Conservation (phyloP, 148 eudicot genomes). For the Chenopodium suecicum region DNA sequence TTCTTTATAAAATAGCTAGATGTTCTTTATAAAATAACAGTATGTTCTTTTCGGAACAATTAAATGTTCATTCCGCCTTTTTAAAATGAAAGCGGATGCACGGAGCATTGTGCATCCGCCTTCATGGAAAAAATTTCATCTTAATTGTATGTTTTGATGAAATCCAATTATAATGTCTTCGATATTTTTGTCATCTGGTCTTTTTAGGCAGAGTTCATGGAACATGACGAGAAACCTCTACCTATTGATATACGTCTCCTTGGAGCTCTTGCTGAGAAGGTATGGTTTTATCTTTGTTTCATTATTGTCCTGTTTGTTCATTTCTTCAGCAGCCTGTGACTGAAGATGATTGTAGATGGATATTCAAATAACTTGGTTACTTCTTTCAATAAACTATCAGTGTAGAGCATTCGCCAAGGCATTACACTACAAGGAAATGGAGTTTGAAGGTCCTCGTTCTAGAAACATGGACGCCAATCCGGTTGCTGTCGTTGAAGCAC, state of each 20-base stretch:
- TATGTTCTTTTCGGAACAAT: too few species aligned
- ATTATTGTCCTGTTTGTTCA: not conserved
- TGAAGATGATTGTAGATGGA: not conserved
- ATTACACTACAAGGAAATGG: slow-evolving; percentile 98
- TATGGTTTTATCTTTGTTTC: slow-evolving; percentile 23
- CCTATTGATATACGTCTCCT: slow-evolving; percentile 97
- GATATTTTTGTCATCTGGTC: slow-evolving; percentile 22
- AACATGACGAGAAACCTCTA: slow-evolving; percentile 96
- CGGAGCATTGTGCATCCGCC: too few species aligned
- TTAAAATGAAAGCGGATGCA: too few species aligned
- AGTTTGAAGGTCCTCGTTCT: slow-evolving; percentile 91
- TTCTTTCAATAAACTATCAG: slow-evolving; percentile 40
- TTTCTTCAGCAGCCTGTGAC: not conserved
- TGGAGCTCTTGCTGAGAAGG: slow-evolving; percentile 99
- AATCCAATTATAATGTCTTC: not conserved
- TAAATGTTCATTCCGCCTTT: too few species aligned
- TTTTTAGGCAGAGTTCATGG: slow-evolving; percentile 97
- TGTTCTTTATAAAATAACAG: too few species aligned
- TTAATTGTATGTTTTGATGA: not conserved
- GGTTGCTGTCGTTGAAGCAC: slow-evolving; percentile 92
- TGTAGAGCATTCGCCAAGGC: slow-evolving; percentile 99
- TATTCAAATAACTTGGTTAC: slow-evolving; percentile 3
- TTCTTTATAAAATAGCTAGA: too few species aligned
- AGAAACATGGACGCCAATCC: slow-evolving; percentile 90
- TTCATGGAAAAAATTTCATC: too few species aligned